Percentiles rank a stretch among this genome's conserved stretches.
These are phyloP conservation scores for Coleophoma cylindrospora DNA, from an alignment of 2,329 filamentous ascomycete species.

Conservation along the genomic window DNA sequence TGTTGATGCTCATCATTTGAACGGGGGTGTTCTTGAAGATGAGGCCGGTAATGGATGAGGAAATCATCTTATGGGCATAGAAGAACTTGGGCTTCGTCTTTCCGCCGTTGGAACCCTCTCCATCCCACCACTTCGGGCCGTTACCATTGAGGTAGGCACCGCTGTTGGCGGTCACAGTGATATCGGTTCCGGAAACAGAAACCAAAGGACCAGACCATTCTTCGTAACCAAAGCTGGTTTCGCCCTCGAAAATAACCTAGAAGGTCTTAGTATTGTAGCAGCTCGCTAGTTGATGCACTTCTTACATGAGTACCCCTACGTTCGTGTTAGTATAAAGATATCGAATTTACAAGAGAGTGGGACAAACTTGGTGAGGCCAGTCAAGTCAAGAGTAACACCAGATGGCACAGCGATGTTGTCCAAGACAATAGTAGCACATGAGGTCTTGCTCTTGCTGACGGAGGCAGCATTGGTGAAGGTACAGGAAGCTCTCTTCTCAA, in stretches of 20 bases:
- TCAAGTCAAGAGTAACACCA: constrained; percentile 50
- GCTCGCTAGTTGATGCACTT: too few species aligned
- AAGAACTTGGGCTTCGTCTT: constrained; percentile 59
- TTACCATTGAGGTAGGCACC: constrained; percentile 49
- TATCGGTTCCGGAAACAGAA: constrained; percentile 47
- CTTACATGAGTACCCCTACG: too few species aligned
- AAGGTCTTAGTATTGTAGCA: too few species aligned
- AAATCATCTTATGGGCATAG: constrained; percentile 41
- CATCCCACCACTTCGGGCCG: constrained; percentile 55
- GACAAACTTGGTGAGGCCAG: constrained; percentile 42
- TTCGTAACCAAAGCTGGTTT: constrained; percentile 58
- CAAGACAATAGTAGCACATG: constrained; percentile 47
- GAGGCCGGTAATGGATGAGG: constrained; percentile 40
- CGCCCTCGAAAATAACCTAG: constrained; percentile 53
- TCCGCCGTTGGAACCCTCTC: constrained; percentile 49
- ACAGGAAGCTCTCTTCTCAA: constrained; percentile 18
- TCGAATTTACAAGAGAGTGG: constrained; percentile 7
- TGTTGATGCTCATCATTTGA: constrained; percentile 40
- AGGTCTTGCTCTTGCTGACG: constrained; percentile 39
- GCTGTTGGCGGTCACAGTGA: constrained; percentile 44
- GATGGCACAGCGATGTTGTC: constrained; percentile 48
- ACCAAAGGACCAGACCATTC: constrained; percentile 61
- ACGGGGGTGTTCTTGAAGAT: constrained; percentile 47
- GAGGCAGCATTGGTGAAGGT: constrained; percentile 45
- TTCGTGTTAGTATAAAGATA: too few species aligned